These are phyloP conservation scores for Anacardium occidentale DNA, from an alignment of 345 rosid species.

Conservation along the genomic window DNA sequence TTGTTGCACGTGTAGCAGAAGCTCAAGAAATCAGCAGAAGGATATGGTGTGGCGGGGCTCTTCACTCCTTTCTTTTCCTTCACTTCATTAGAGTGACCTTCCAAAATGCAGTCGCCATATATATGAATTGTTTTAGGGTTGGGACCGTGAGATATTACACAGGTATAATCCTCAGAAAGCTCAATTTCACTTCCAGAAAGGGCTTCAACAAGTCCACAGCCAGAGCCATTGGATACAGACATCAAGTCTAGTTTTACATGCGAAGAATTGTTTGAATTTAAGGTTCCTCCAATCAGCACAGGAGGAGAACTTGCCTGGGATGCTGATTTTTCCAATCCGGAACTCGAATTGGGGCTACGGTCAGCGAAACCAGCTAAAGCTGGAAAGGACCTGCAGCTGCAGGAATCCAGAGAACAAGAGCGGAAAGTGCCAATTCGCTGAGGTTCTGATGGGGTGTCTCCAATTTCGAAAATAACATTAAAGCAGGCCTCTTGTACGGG, in stretches of 20 bases:
- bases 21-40: constrained; percentile 53
- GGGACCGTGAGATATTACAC: constrained; percentile 78
- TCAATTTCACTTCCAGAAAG: constrained; percentile 68
- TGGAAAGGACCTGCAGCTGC: constrained; percentile 34
- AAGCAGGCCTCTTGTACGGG: constrained; percentile 46
- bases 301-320: constrained; percentile 28
- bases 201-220: constrained; percentile 26
- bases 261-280: constrained; percentile 6
- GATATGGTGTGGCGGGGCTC: constrained; percentile 22
- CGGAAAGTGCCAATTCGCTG: constrained; percentile 42
- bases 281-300: constrained; percentile 28
- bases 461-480: constrained; percentile 65
- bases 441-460: constrained; percentile 37
- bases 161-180: constrained; percentile 91
- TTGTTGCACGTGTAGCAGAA: constrained; percentile 72
- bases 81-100: constrained; percentile 40
- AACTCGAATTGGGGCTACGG: constrained; percentile 15
- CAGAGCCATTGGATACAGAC: constrained; percentile 26
- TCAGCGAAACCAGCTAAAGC: constrained; percentile 28
- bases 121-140: constrained; percentile 80
- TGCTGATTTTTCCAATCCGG: constrained; percentile 17
- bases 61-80: constrained; percentile 18
- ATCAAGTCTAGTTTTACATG: constrained; percentile 21
- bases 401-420: constrained; percentile 48
- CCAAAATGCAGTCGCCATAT: constrained; percentile 70